Conservation (phyloP, 345 rosid genomes). For the Adansonia digitata region DNA sequence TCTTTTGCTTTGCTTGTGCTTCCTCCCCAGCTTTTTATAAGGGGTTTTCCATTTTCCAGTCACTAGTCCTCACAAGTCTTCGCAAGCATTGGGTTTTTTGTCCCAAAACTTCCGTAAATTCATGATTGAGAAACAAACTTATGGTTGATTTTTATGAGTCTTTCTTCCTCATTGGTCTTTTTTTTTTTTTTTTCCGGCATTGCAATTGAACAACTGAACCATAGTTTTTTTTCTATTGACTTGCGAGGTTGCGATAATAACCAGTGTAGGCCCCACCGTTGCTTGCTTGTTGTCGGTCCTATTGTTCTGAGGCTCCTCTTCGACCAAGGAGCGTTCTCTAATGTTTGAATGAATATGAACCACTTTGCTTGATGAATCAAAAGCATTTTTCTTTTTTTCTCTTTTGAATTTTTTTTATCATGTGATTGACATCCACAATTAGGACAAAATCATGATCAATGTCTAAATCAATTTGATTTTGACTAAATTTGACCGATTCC, state of each 20-base stretch:
- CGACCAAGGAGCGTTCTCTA: too few species aligned
- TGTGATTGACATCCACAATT: conserved; percentile 17
- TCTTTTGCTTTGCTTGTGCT: too few species aligned
- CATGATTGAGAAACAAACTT: not conserved
- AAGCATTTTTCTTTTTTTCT: not conserved
- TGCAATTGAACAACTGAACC: not conserved
- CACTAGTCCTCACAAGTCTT: not conserved
- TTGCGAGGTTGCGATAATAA: not conserved
- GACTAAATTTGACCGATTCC: conserved; percentile 10
- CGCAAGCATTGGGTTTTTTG: not conserved
- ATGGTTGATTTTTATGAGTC: not conserved
- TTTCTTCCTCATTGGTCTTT: too few species aligned
- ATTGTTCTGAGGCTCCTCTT: too few species aligned
- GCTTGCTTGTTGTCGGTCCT: too few species aligned
- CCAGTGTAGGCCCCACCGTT: too few species aligned
- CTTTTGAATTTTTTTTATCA: not conserved
- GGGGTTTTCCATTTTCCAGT: not conserved
- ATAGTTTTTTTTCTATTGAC: not conserved
- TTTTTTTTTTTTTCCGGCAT: too few species aligned
- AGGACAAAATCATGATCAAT: conserved; percentile 22
- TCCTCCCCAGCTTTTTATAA: too few species aligned
- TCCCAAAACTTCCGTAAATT: not conserved
- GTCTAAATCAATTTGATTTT: conserved; percentile 7
- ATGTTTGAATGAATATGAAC: not conserved
- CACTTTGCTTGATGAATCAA: not conserved